Evolutionary conservation across 176 grass and related monocot species (phyloP), one percentile per base, ranked within the genome.

Genomic region (Carex cristatella): DNA sequence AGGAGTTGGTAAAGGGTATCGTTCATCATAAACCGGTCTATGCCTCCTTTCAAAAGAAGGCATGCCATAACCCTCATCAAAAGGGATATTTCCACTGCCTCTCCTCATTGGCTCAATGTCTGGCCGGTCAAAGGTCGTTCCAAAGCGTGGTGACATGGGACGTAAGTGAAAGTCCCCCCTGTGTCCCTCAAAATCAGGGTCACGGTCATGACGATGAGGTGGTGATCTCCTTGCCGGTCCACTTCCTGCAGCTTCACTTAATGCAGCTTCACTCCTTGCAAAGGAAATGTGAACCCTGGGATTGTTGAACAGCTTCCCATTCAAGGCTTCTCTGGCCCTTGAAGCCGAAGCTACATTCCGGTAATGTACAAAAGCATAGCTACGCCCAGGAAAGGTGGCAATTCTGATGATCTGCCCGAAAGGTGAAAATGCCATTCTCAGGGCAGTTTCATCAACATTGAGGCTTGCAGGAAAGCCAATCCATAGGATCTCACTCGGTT

Each of bases 401-500:
- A 98, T 90, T 82, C 89, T 95, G 65, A 88, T 53, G 82, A 98
- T 89, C 65, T 98, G 81, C 15, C 96, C 96, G 63, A 94, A 98
- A 56, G 91, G 90, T 42, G 81, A 92, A 92, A 98, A 98, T 67
- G 83, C 87, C 71, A 86, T 91, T 86, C 89, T 87, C 69, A 98
- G 60, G 82, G 66, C 67, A 78, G 65, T 78, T 88, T 98, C 93
- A 49, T 98, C 90, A 59, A 89, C 81, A 69, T 95, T 93, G 14
- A 94, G 68, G 80, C 61, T 87, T 69, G 81, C 42, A 80, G 96
- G 96, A 81, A 98, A 92, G 35, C 96, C 96, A 87, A 98, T 90
- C 96, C 96, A 98, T 81, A 98, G 83, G 9, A 94, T 88, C 81
- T 98, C 96, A 84, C 96, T 94, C 83, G 96, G 93, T 86, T 98